These are phyloP conservation scores for Wallacemonas rigidus DNA, from an alignment of 208 protist genomes.

Conservation along the genomic window DNA sequence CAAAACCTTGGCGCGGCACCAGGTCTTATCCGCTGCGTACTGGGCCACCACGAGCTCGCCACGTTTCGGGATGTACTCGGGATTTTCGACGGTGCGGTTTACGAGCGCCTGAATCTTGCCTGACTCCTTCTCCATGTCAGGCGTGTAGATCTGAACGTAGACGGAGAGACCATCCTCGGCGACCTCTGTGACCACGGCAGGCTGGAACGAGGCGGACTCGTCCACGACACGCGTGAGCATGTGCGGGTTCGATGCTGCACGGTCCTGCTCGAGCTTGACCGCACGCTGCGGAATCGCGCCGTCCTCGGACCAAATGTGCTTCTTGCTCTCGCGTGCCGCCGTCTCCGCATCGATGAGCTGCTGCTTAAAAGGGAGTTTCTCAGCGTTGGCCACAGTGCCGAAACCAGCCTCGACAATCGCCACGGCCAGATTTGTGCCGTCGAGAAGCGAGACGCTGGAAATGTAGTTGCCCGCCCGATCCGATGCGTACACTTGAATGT, in stretches of 20 bases:
- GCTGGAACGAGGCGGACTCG: constrained; percentile 44
- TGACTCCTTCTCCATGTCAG: constrained; percentile 42
- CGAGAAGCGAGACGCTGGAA: constrained; percentile 49
- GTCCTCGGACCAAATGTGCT: constrained; percentile 60
- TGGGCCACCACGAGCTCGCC: constrained; percentile 75
- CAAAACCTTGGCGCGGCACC: constrained; percentile 78
- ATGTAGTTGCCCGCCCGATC: constrained; percentile 91
- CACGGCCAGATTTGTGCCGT: constrained; percentile 79
- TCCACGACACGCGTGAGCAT: constrained; percentile 40
- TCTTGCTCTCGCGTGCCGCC: constrained; percentile 51
- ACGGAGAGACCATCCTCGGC: constrained; percentile 74
- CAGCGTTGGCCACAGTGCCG: constrained; percentile 77
- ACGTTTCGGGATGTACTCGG: constrained; percentile 45
- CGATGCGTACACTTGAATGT: constrained; percentile 81
- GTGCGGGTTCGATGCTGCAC: constrained; percentile 37
- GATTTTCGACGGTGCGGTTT: constrained; percentile 39
- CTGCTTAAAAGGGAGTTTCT: constrained; percentile 68
- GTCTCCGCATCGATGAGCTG: constrained; percentile 75
- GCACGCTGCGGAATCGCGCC: constrained; percentile 64
- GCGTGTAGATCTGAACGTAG: constrained; percentile 62
- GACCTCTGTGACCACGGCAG: constrained; percentile 68
- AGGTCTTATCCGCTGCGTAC: constrained; percentile 78
- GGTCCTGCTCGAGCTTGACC: constrained; percentile 63
- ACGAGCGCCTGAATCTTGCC: constrained; percentile 61
- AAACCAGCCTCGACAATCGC: constrained; percentile 72